phyloP scores from a whole-genome alignment of 352 stramenopile genomes.

The Phytophthora quininea region DNA sequence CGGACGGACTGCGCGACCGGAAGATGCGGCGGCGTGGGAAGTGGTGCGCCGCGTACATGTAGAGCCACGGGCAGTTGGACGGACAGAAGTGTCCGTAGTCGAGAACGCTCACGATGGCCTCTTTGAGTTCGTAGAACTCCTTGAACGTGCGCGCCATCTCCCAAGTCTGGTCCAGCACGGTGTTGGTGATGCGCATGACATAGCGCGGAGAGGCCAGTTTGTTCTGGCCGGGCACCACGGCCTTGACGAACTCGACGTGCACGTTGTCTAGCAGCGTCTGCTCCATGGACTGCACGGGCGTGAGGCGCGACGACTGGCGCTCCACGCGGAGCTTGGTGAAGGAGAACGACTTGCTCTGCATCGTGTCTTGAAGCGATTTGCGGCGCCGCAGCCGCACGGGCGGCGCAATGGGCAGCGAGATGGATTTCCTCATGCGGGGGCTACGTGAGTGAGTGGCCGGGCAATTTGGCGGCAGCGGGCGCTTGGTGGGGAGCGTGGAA shows the following conservation, averaged over 20 bases:
- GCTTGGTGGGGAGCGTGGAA: not conserved
- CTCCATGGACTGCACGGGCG: slow-evolving; percentile 51
- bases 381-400: slow-evolving; percentile 40
- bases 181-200: slow-evolving; percentile 81
- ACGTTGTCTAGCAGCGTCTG: slow-evolving; percentile 76
- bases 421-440: slow-evolving; percentile 40
- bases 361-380: slow-evolving; percentile 46
- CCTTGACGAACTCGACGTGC: slow-evolving; percentile 84
- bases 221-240: slow-evolving; percentile 65
- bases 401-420: slow-evolving; percentile 42
- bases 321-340: slow-evolving; percentile 62
- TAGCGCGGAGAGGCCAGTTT: slow-evolving; percentile 75
- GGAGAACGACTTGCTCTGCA: slow-evolving; percentile 43
- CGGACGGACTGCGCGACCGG: slow-evolving; percentile 62
- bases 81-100: slow-evolving; percentile 82
- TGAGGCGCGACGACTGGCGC: slow-evolving; percentile 47
- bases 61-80: slow-evolving; percentile 86
- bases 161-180: slow-evolving; percentile 70
- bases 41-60: slow-evolving; percentile 80
- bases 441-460: not conserved
- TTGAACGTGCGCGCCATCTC: slow-evolving; percentile 81
- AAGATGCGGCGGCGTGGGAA: slow-evolving; percentile 83
- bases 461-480: not conserved
- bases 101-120: slow-evolving; percentile 56
- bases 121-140: slow-evolving; percentile 84